Evolutionary conservation across 768 basidiomycete species (phyloP), one percentile per base, ranked within the genome.

Genomic region (Agrocybe pediades): DNA sequence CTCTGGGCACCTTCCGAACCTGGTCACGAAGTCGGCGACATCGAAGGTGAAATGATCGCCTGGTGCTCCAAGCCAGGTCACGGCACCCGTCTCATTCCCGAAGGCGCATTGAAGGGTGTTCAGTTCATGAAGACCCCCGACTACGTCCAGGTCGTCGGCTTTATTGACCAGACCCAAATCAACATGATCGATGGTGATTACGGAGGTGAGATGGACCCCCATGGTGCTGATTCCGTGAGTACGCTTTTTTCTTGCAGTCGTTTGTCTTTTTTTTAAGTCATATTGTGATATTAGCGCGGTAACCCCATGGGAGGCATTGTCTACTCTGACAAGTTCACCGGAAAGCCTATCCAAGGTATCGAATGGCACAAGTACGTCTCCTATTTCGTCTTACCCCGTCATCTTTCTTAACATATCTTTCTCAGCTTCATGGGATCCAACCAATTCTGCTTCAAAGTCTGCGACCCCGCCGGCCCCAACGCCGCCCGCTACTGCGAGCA

Each of bases 181-280:
- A 76, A 89, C 68, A 64, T 92, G 40, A 53, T 68, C 2, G 20
- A 67, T 0, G 69, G 56, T 5, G 92, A 93, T 62, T 78, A 65
- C 25, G 91, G 92, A 55, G 91, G 91, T 47, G 91, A 92, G 69
- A 80, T 90, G 57, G 86, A 91, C 67, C 83, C 87, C 9, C 85
- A 87, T 55, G 88, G 89, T 42, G 87, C 87, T 54, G 88, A 90
- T 65, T 44, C 63, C 29, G 73, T 67, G 43, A 45, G 68, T 62
- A 2, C 36, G 13, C 9, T 51, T 21, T 13, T 1, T 30, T 29
- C 13, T 50, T 36, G 16, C 48, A 19, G 21, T 16, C 33, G 26
- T 33, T 29, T 16, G 40, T 6, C 25, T 49, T 16, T 11, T 17
- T 13, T 44, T 7, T 2, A 26, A 33, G 29, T 13, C 16, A 26